A percentile compares a stretch with the other conserved stretches of the same genome.
These are phyloP conservation scores for Pouteria campechiana DNA, from an alignment of 179 eudicot genomes.

Conservation along the genomic window DNA sequence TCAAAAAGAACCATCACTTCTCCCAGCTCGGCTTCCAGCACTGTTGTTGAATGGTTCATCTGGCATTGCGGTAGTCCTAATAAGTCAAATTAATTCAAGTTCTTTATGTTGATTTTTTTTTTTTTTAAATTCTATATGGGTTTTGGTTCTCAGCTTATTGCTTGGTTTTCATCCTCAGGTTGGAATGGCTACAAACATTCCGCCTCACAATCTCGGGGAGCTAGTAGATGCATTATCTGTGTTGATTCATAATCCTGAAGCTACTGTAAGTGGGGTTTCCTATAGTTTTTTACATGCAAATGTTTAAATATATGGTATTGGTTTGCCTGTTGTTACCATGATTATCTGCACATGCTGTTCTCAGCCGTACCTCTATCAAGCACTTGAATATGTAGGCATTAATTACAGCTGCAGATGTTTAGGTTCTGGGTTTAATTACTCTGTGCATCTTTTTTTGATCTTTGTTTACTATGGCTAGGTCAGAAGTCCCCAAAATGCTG, in stretches of 20 bases:
- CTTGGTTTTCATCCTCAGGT: conserved; percentile 35
- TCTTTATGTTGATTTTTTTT: not conserved
- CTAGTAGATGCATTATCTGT: conserved; percentile 87
- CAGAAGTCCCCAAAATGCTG: no score
- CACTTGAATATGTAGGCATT: no score
- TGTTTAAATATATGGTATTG: no score
- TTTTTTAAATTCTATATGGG: not conserved
- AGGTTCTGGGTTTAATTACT: no score
- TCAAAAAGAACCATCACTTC: conserved; percentile 83
- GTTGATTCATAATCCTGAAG: conserved; percentile 91
- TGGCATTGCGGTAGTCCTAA: conserved; percentile 77
- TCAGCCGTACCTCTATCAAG: no score
- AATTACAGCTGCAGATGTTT: no score
- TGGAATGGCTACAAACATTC: conserved; percentile 98
- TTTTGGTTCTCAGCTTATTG: not conserved
- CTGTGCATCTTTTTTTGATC: no score
- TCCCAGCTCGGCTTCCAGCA: conserved; percentile 85
- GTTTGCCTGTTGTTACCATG: no score
- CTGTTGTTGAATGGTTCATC: conserved; percentile 87
- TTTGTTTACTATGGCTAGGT: no score
- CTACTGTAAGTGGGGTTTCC: conserved; percentile 48
- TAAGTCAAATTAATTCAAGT: not conserved
- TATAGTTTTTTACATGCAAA: not conserved
- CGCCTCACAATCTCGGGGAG: conserved; percentile 99
- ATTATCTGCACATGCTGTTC: no score